Percentiles rank a stretch among this genome's conserved stretches.
phyloP scores from a whole-genome alignment of 2,329 filamentous ascomycete genomes.

The Pseudocercospora ulei region DNA sequence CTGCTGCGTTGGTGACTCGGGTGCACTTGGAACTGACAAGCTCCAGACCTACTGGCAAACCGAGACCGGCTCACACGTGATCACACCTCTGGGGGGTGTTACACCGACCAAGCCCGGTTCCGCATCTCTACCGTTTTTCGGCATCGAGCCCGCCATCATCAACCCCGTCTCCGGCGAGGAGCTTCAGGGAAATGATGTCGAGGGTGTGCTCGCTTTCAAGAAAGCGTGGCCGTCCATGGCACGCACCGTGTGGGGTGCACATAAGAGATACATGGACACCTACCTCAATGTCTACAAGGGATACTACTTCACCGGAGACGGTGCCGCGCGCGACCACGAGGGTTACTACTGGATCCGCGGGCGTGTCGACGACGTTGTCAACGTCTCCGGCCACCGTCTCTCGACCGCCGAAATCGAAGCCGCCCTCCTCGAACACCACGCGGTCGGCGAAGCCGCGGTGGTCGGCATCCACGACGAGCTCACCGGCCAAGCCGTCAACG shows the following conservation, averaged over 20 bases:
- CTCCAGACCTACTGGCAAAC: conserved; percentile 97
- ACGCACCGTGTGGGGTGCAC: conserved; percentile 91
- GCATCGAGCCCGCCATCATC: conserved; percentile 93
- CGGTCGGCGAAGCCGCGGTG: conserved; percentile 87
- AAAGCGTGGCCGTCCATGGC: conserved; percentile 98
- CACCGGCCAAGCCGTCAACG: conserved; percentile 93
- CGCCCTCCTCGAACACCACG: conserved; percentile 79
- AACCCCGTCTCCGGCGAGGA: conserved; percentile 92
- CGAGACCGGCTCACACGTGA: conserved; percentile 93
- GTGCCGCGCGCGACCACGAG: conserved; percentile 90
- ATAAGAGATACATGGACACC: conserved; percentile 98
- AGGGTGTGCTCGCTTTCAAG: conserved; percentile 94
- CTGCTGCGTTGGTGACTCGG: not conserved
- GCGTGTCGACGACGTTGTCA: conserved; percentile 96
- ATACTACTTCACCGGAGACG: conserved; percentile 93
- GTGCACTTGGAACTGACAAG: conserved; percentile 16
- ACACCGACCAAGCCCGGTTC: conserved; percentile 95
- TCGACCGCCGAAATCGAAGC: conserved; percentile 98
- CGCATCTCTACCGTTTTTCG: conserved; percentile 94
- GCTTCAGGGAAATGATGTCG: conserved; percentile 88
- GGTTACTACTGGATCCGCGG: conserved; percentile 99
- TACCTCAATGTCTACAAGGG: conserved; percentile 97
- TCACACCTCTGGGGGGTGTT: conserved; percentile 82
- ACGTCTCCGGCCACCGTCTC: conserved; percentile 89
- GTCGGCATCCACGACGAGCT: conserved; percentile 89